Evolutionary conservation across 1,139 yeast genomes (phyloP).

Genomic region (Protomyces inouyei): DNA sequence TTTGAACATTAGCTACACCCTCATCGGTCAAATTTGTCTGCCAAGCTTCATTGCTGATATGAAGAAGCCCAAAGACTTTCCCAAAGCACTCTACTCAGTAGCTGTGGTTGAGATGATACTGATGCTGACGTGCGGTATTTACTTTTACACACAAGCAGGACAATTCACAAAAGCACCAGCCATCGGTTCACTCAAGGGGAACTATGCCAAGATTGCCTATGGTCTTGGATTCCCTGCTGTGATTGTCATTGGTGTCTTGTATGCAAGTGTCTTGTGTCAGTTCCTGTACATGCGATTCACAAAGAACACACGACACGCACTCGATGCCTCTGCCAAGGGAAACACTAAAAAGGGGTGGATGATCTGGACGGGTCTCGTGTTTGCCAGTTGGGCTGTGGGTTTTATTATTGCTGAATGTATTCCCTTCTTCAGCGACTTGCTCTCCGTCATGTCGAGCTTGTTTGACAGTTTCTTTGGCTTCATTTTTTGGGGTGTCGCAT

Average conservation of each 20-base stretch:
- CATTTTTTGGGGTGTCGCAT: constrained; percentile 63
- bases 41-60: constrained; percentile 57
- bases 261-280: constrained; percentile 42
- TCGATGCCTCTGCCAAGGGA: constrained; percentile 13
- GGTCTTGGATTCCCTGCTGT: constrained; percentile 60
- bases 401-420: constrained; percentile 58
- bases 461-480: constrained; percentile 65
- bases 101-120: constrained; percentile 49
- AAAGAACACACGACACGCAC: constrained; percentile 12
- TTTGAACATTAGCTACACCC: constrained; percentile 53
- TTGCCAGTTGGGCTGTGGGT: constrained; percentile 45
- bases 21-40: constrained; percentile 60
- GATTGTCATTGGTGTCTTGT: constrained; percentile 49
- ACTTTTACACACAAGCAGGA: constrained; percentile 57
- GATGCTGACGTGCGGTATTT: constrained; percentile 53
- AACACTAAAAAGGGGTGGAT: constrained; percentile 54
- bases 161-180: constrained; percentile 57
- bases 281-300: constrained; percentile 26
- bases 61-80: constrained; percentile 55
- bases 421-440: constrained; percentile 57
- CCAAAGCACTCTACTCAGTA: constrained; percentile 52
- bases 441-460: constrained; percentile 57
- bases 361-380: constrained; percentile 48
- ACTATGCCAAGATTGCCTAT: constrained; percentile 52
- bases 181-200: constrained; percentile 49